These are phyloP conservation scores for Saxophila tyrrhenica DNA, from an alignment of 495 filamentous ascomycete species.

Conservation along the genomic window DNA sequence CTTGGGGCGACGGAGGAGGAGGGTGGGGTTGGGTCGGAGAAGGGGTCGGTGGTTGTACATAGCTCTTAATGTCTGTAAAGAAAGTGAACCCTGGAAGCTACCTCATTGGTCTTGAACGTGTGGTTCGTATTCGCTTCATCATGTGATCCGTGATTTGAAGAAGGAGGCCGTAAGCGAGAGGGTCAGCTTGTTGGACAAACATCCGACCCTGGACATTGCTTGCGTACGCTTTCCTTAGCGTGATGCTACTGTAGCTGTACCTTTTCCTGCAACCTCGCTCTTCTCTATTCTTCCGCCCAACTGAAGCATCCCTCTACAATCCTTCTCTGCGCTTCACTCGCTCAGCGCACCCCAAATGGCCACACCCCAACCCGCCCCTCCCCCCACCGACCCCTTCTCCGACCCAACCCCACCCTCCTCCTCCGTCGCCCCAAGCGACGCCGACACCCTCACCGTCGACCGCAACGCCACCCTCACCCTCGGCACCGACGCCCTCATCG, in stretches of 20 bases:
- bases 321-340: slow-evolving; percentile 16
- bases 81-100: neutral
- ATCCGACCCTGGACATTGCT: neutral
- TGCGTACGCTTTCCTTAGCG: too few relatives aligned
- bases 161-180: too few relatives aligned
- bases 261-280: too few relatives aligned
- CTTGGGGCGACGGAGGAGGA: slow-evolving; percentile 22
- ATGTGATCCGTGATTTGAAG: too few relatives aligned
- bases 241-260: too few relatives aligned
- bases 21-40: slow-evolving; percentile 26
- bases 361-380: slow-evolving; percentile 8
- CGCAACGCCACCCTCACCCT: slow-evolving; percentile 51
- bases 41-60: slow-evolving; percentile 26
- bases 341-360: slow-evolving; percentile 26
- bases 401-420: slow-evolving; percentile 34
- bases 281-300: neutral
- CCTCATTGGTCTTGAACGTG: neutral
- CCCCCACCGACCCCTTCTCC: slow-evolving; percentile 31
- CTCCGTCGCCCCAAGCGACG: slow-evolving; percentile 24
- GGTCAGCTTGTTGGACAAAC: too few relatives aligned
- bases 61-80: neutral
- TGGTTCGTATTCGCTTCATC: neutral
- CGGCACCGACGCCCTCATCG: slow-evolving; percentile 50
- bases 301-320: too few relatives aligned
- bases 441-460: slow-evolving; percentile 38